Base-by-base conservation (phyloP, 768 basidiomycete species). In the Podaxis mareebaensis region DNA sequence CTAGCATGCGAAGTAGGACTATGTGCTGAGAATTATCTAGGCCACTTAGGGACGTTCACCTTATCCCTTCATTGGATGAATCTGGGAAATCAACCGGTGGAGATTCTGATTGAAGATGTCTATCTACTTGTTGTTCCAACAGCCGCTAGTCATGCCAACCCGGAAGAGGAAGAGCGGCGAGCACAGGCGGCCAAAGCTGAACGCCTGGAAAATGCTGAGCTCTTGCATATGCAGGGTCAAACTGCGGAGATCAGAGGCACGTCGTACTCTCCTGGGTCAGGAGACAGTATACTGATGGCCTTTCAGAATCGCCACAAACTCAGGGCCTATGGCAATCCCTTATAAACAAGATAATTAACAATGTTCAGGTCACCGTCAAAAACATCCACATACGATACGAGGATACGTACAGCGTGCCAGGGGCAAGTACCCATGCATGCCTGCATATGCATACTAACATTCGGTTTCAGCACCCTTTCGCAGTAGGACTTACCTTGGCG, bases 311-410 rank as follows among this genome's bases (percentile, higher is more conserved):
- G 5, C 74, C 83, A n/a, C 88, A 93, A 70, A 87, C 90, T n/a
- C 91, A 95, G 76, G 90, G 92, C 7, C 84, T 96, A 64, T 78
- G 92, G 69, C 83, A 91, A 49, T 93, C 94, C 17, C 77, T 99
- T 53, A 86, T 90, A 48, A 84, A 90, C 51, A 97, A 96, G 72
- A 85, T 99, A 62, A 86, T 99, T 67, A 96, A 99, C 77, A 99
- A 99, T 71, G 75, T 99, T 26, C 97, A 99, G 78, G 87, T 99
- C 26, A 95, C 94, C 12, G 87, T 99, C 64, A 93, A 91, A 76
- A 96, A 97, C 69, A 93, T 99, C 49, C 97, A 99, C 73, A 77
- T 99, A 52, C 90, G 97, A 58, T 99, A 98, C 70, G 97, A 99
- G 76, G 97, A 99, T 77, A 90, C 89, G 55, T 74, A 95, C 68